These are phyloP conservation scores for Truncatella angustata DNA, from an alignment of 2,329 filamentous ascomycete species.

Conservation along the genomic window DNA sequence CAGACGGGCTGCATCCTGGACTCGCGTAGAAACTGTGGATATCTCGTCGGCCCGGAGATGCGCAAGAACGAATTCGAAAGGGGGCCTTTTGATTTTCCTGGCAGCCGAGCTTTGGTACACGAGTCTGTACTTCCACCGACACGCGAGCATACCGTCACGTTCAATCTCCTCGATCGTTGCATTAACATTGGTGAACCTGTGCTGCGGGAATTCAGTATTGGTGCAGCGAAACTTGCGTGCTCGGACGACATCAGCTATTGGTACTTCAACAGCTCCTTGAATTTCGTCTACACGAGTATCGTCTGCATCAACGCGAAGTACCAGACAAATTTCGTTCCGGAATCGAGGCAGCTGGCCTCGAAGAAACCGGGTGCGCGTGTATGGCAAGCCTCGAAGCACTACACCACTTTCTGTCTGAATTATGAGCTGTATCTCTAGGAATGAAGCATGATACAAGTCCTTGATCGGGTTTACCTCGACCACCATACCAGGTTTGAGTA, in stretches of 20 bases:
- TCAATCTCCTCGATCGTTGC: conserved; percentile 22
- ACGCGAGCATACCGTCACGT: conserved; percentile 29
- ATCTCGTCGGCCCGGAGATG: conserved; percentile 24
- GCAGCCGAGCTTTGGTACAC: conserved; percentile 23
- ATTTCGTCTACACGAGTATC: conserved; percentile 20
- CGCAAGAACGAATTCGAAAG: conserved; percentile 20
- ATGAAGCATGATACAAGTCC: conserved; percentile 11
- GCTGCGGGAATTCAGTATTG: conserved; percentile 29
- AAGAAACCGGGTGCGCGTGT: conserved; percentile 26
- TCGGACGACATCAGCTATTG: conserved; percentile 17
- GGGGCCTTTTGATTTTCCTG: conserved; percentile 19
- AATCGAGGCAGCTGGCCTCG: conserved; percentile 24
- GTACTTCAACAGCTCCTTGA: conserved; percentile 27
- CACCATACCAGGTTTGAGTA: background rate
- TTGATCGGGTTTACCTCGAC: background rate
- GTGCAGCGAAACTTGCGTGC: conserved; percentile 28
- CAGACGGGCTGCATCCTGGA: conserved; percentile 5
- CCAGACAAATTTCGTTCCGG: conserved; percentile 27
- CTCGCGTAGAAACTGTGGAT: conserved; percentile 19
- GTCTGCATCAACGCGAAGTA: conserved; percentile 24
- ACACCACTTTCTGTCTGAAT: conserved; percentile 15
- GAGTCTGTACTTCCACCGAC: conserved; percentile 33
- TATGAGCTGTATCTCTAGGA: conserved; percentile 23
- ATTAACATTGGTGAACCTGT: conserved; percentile 16
- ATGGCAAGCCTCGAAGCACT: conserved; percentile 25